Evolutionary conservation across 2,329 filamentous ascomycete species (phyloP), one percentile per base, ranked within the genome.

Genomic region (Graphium sp.): DNA sequence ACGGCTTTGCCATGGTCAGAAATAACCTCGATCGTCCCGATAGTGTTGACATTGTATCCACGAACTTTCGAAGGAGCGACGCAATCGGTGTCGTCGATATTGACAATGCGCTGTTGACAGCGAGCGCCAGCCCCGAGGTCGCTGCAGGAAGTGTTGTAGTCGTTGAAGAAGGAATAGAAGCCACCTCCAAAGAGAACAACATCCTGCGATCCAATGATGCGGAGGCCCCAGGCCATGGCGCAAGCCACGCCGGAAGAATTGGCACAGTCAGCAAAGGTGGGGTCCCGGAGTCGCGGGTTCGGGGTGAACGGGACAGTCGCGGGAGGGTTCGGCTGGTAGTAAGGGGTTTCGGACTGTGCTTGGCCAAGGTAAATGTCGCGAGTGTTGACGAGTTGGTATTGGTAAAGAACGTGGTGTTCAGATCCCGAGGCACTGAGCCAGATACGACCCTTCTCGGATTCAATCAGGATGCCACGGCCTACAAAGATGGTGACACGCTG

Each of bases 331-430:
- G 73, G 68, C 46, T 81, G 75, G 49, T 67, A 79, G 50, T 82
- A 82, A 1, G 75, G 66, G 5, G 74, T 73, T 47, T 81, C 75
- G 28, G 74, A 73, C 44, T 82, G 75, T 26, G 73, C 64, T 39
- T 71, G 60, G 12, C 69, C 71, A 41, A 71, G 63, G 45, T 65
- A 74, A 30, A 78, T 49, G 40, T 79, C 62, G 25, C 58, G 55
- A 5, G 74, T 71, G 28, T 59, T 55, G 38, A 56, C 50, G 29
- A 80, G 53, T 39, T 79, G 68, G 46, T 80, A 81, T 45, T 80
- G 71, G 43, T 75, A 77, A n/a, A 77, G 49, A 2, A 64, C 58
- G 27, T 62, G 62, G 47, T 81, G 76, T 50, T 82, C 76, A 1
- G 66, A 65, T 0, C 67, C 59, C 1, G 72, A 74, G 7, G 71